Base-by-base conservation (phyloP, 2,329 filamentous ascomycete genomes). In the Pyricularia sp. region DNA sequence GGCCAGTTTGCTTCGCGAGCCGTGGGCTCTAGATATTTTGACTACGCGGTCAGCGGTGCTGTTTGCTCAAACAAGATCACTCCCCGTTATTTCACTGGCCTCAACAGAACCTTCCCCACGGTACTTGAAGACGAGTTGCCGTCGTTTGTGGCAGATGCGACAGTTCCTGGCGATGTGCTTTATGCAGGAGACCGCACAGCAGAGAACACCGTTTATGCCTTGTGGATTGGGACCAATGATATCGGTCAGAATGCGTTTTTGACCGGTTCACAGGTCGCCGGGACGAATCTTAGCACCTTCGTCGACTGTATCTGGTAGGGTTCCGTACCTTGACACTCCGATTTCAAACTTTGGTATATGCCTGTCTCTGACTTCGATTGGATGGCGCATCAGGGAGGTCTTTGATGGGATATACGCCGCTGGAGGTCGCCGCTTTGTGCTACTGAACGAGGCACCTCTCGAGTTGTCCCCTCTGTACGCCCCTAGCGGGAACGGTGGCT, bases 201-300 rank as follows among this genome's bases (percentile, higher is more conserved):
- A 1, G 78, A 85, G 33, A 87, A 88, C 71, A 92, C 90, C 0
- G 87, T 92, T 2, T 94, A 93, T 74, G 84, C 87, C 0, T 84
- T 94, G 67, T 94, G 90, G 90, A 93, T 94, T 73, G 92, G 92
- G 3, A 93, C 91, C 28, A 94, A 94, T 75, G 92, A 95, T 74
- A 80, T 94, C 11, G 65, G 65, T 11, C 91, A 91, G 26, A 78
- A 82, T 67, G 89, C 85, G 10, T 90, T 93, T 74, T 76, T 94
- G 36, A 87, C 84, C 4, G 89, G 92, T 74, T 82, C 81, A 28
- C 88, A 92, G 75, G 77, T 83, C 4, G 73, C 79, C 0, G 85
- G 84, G 14, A 88, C 86, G 28, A 89, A 85, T 1, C 82, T 93
- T 6, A 80, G 83, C 1, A 84, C 89, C 74, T 93, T 89, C 74